phyloP scores from a whole-genome alignment of 2,329 filamentous ascomycete genomes.

The Colletotrichum eleusines region DNA sequence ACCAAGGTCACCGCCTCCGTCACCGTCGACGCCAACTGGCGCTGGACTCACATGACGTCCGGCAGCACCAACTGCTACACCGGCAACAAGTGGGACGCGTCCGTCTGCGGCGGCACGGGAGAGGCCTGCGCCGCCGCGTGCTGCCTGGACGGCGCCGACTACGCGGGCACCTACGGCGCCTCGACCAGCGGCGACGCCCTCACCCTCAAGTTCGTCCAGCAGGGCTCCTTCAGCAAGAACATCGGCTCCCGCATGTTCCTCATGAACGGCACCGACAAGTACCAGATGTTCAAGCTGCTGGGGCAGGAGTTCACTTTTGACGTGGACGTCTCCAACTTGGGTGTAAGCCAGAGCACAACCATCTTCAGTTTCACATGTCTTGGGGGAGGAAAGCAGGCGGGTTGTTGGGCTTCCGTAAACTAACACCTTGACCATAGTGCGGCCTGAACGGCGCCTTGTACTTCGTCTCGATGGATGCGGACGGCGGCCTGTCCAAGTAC shows the following conservation, averaged over 20 bases:
- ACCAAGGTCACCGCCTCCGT: slow-evolving; percentile 61
- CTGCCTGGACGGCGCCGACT: slow-evolving; percentile 67
- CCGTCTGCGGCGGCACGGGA: slow-evolving; percentile 56
- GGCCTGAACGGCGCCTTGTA: slow-evolving; percentile 80
- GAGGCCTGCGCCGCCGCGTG: slow-evolving; percentile 62
- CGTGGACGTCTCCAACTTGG: slow-evolving; percentile 74
- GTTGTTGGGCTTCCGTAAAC: too few species aligned
- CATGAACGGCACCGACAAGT: slow-evolving; percentile 70
- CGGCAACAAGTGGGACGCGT: slow-evolving; percentile 62
- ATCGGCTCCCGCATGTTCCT: slow-evolving; percentile 72
- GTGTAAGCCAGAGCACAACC: slow-evolving; percentile 19
- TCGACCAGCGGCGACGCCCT: slow-evolving; percentile 63
- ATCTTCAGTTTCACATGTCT: background rate
- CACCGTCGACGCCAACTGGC: slow-evolving; percentile 72
- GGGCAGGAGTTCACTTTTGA: slow-evolving; percentile 80
- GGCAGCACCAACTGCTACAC: slow-evolving; percentile 68
- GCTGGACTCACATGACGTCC: slow-evolving; percentile 65
- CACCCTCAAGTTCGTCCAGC: slow-evolving; percentile 69
- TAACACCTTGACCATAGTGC: slow-evolving; percentile 58
- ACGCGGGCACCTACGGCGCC: slow-evolving; percentile 65
- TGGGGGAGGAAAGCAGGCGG: too few species aligned
- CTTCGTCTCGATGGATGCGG: slow-evolving; percentile 71
- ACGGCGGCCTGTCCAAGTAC: slow-evolving; percentile 66
- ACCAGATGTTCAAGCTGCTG: slow-evolving; percentile 73
- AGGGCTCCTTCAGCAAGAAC: slow-evolving; percentile 61